These are phyloP conservation scores for Pichia sp. DNA, from an alignment of 1,139 yeast species.

Conservation along the genomic window DNA sequence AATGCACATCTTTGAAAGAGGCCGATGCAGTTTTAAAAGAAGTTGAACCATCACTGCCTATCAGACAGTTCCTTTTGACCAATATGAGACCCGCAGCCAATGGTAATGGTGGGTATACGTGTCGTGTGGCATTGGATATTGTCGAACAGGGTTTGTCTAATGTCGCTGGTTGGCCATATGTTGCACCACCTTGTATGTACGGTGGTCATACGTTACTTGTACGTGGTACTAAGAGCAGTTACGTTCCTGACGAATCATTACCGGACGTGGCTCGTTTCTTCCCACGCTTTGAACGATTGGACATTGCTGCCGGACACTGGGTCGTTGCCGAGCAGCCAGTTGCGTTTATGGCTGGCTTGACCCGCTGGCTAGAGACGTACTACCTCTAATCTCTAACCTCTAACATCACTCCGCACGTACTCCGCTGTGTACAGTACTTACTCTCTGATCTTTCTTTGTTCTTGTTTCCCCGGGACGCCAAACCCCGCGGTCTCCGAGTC, in stretches of 20 bases:
- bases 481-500: no score
- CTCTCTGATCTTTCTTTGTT: no score
- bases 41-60: slow-evolving; percentile 50
- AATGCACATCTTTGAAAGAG: slow-evolving; percentile 47
- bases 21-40: slow-evolving; percentile 59
- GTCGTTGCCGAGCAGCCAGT: slow-evolving; percentile 71
- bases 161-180: slow-evolving; percentile 75
- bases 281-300: slow-evolving; percentile 64
- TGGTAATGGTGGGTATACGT: slow-evolving; percentile 13
- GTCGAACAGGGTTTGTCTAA: slow-evolving; percentile 57
- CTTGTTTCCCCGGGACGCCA: no score
- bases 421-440: no score
- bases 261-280: slow-evolving; percentile 71
- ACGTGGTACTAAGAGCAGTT: slow-evolving; percentile 69
- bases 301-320: slow-evolving; percentile 88
- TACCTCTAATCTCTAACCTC: no score
- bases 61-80: slow-evolving; percentile 77
- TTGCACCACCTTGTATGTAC: slow-evolving; percentile 38
- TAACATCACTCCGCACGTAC: no score
- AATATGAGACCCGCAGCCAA: slow-evolving; percentile 43
- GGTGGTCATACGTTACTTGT: slow-evolving; percentile 71
- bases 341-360: slow-evolving; percentile 54
- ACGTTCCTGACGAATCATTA: slow-evolving; percentile 80
- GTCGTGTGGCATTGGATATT: slow-evolving; percentile 60
- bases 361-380: slow-evolving; percentile 40